Base-by-base conservation (phyloP, 495 filamentous ascomycete genomes). In the Penicillium fimorum region DNA sequence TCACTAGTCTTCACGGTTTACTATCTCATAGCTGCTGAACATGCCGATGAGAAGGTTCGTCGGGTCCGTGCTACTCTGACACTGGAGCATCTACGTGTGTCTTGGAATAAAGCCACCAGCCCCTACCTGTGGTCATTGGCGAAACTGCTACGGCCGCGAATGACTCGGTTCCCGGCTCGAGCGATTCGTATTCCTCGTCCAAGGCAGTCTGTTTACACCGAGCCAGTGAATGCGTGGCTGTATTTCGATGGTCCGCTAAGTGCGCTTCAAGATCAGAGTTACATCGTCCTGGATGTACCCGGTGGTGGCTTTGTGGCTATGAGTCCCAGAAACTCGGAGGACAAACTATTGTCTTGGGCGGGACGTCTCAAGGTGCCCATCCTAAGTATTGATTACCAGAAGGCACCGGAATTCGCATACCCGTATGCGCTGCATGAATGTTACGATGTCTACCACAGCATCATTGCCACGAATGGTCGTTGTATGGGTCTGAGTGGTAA, bases 281-380 rank as follows among this genome's bases (percentile, higher is more conserved):
- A 85, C 53, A 61, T 98, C n/a, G 80, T 98, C 0, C 61, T 98
- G 40, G 92, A 97, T 75, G 86, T 97, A 11, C 95, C 94, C 1
- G 94, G 94, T 8, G 94, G 94, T 22, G 94, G 94, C 0, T 98
- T 91, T 63, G 93, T 97, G 29, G 92, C 94, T 0, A 97, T 98
- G 94, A 82, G 86, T 47, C 95, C 94, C 15, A 76, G 95, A 51
- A 86, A 85, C 62, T 88, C 94, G 58, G 95, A 98, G 62, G 94
- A 97, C 65, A 95, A 93, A 66, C 78, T 98, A 12, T 81, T 96
- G 48, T 82, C 86, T 2, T 98, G 94, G 94, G 88, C 94, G 0
- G 89, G 85, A 7, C 90, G 87, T 66, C 86, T 87, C 4, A 88
- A 91, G 10, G 72, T 96, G 9, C 94, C 94, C 0, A 79, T 98